Conservation (phyloP, 83 land plant species). For the Isoetes engelmannii region DNA sequence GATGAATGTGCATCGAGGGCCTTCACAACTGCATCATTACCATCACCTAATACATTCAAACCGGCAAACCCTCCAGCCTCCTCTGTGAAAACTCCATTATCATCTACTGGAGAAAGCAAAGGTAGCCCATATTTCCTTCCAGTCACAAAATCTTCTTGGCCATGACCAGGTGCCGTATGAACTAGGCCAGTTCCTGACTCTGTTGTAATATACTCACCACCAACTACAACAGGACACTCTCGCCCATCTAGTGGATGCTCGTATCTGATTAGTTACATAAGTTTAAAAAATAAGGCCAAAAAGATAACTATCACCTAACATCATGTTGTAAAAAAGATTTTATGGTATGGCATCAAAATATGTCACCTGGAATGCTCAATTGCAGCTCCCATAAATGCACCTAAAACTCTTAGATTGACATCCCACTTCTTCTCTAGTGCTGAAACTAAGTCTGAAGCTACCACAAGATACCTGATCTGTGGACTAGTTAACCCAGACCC, state of each 20-base stretch:
- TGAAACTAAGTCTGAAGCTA: conserved; percentile 85
- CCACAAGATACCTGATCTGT: conserved; percentile 46
- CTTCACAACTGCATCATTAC: conserved; percentile 70
- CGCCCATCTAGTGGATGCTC: conserved; percentile 64
- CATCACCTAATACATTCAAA: conserved; percentile 83
- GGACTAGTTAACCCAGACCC: conserved; percentile 48
- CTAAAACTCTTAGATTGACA: conserved; percentile 51
- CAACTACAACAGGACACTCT: conserved; percentile 87
- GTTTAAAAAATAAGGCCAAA: neutral
- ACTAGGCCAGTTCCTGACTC: conserved; percentile 99
- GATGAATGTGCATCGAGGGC: conserved; percentile 56
- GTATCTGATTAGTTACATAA: conserved; percentile 45
- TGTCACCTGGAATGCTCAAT: conserved; percentile 77
- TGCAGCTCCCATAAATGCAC: conserved; percentile 57
- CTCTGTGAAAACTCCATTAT: conserved; percentile 87
- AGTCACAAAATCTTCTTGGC: conserved; percentile 87
- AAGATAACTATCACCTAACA: no score
- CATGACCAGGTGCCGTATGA: conserved; percentile 99
- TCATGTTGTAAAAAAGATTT: no score
- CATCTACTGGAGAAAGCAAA: conserved; percentile 87
- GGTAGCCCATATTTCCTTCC: conserved; percentile 84
- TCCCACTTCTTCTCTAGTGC: conserved; percentile 66
- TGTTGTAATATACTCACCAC: conserved; percentile 94
- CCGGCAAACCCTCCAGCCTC: conserved; percentile 88
- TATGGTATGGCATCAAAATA: neutral